A percentile compares a stretch with the other conserved stretches of the same genome.
Evolutionary conservation across 2,329 filamentous ascomycete species (phyloP).

Genomic region (Xylariales sp.): DNA sequence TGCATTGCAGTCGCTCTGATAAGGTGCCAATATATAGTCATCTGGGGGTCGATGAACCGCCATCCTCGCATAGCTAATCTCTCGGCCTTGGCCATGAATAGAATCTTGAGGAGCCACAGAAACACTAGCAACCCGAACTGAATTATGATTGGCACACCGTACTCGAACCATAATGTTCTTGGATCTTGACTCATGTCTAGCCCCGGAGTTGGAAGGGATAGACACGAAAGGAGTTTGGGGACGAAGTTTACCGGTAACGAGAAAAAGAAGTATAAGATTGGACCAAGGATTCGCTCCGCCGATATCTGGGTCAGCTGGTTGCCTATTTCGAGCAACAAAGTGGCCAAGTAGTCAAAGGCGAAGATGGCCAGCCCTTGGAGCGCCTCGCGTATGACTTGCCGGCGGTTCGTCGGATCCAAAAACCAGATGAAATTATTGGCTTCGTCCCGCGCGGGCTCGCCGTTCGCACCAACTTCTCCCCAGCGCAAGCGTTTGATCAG

Average conservation of each 20-base stretch:
- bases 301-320: background rate
- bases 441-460: constrained; percentile 15
- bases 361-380: constrained; percentile 11
- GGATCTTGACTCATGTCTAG: constrained; percentile 8
- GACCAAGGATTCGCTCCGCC: constrained; percentile 7
- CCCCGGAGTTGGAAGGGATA: constrained; percentile 37
- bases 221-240: constrained; percentile 14
- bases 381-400: constrained; percentile 14
- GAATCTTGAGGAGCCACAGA: constrained; percentile 39
- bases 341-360: constrained; percentile 19
- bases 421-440: constrained; percentile 28
- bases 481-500: constrained; percentile 32
- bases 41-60: constrained; percentile 32
- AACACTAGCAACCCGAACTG: constrained; percentile 40
- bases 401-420: constrained; percentile 16
- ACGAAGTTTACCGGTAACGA: constrained; percentile 21
- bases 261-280: constrained; percentile 21
- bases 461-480: constrained; percentile 34
- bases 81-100: constrained; percentile 41
- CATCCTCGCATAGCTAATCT: constrained; percentile 31
- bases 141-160: constrained; percentile 33
- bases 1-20: constrained; percentile 44
- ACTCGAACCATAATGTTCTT: constrained; percentile 36
- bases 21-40: constrained; percentile 36
- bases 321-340: background rate